Base-by-base conservation (phyloP, 768 basidiomycete genomes). In the Lentinus tigrinus region DNA sequence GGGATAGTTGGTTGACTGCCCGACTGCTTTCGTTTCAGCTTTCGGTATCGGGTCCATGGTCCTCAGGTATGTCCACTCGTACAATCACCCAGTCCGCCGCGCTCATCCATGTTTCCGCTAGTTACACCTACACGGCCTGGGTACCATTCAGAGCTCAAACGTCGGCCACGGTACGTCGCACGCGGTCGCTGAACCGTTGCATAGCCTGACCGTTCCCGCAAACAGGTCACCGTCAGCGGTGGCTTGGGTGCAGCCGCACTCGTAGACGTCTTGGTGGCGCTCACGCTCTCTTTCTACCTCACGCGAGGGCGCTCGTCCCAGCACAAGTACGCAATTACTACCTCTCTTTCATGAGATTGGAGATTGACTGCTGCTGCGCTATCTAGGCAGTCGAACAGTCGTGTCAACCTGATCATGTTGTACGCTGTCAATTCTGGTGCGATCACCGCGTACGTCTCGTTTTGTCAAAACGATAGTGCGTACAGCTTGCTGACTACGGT, bases 361-460 rank as follows among this genome's bases (percentile, higher is more conserved):
- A 31, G 36, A 24, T 21, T 50, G 50, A 21, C 10, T n/a, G 40
- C 50, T 28, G 19, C 36, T n/a, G 16, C 1, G 34, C 19, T 9
- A n/a, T n/a, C n/a, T 31, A 60, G 59, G 50, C 14, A 19, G 11
- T 56, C 59, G 37, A 54, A 60, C 39, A 60, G 54, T 44, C 51
- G 27, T 36, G 31, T 60, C 36, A 56, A 60, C 39, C 38, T 49
- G 4, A 56, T 60, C 47, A 54, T 60, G 36, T 11, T 60, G 37
- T 60, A 56, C 38, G 52, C 59, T 28, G 54, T 60, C 42, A 60
- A 60, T 37, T 52, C 50, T 28, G 59, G 59, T 19, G 59, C 59
- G 16, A 60, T 60, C 50, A 60, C 59, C 34, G 48, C 48, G 59
- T 60, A 34, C 4, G 58, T 50, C 1, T 26, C n/a, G 4, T 1